Evolutionary conservation across 2,329 filamentous ascomycete species (phyloP).

Genomic region (Mycosphaerella arachidis): DNA sequence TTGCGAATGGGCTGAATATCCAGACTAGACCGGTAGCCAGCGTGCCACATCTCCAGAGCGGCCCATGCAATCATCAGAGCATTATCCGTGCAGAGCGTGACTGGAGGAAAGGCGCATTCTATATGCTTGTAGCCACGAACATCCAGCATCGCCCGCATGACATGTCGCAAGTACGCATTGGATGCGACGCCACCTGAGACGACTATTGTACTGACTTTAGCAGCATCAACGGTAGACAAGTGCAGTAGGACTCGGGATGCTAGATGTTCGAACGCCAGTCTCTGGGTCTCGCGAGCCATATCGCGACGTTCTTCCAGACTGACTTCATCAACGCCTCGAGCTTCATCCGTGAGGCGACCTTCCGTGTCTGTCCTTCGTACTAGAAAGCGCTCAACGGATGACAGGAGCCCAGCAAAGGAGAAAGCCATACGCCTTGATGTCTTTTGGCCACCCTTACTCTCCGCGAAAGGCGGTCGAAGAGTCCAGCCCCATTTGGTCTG

Average conservation of each 20-base stretch:
- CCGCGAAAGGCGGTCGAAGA: slow-evolving; percentile 62
- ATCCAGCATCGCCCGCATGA: slow-evolving; percentile 55
- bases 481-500: slow-evolving; percentile 59
- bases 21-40: slow-evolving; percentile 64
- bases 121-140: slow-evolving; percentile 61
- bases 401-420: slow-evolving; percentile 70
- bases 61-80: slow-evolving; percentile 97
- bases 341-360: slow-evolving; percentile 30
- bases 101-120: slow-evolving; percentile 67
- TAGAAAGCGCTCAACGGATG: slow-evolving; percentile 58
- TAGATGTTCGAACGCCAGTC: slow-evolving; percentile 81
- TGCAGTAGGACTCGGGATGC: slow-evolving; percentile 65
- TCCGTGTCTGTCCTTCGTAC: slow-evolving; percentile 26
- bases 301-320: slow-evolving; percentile 57
- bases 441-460: slow-evolving; percentile 40
- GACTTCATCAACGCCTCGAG: slow-evolving; percentile 40
- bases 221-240: slow-evolving; percentile 15
- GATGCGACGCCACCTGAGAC: slow-evolving; percentile 87
- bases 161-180: slow-evolving; percentile 70
- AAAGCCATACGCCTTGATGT: slow-evolving; percentile 53
- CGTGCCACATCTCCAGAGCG: slow-evolving; percentile 84
- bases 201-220: slow-evolving; percentile 59
- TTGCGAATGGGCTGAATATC: slow-evolving; percentile 58
- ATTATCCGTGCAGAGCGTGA: slow-evolving; percentile 82
- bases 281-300: slow-evolving; percentile 71